phyloP scores from a whole-genome alignment of 2,329 filamentous ascomycete genomes.

The Colletotrichum musae region DNA sequence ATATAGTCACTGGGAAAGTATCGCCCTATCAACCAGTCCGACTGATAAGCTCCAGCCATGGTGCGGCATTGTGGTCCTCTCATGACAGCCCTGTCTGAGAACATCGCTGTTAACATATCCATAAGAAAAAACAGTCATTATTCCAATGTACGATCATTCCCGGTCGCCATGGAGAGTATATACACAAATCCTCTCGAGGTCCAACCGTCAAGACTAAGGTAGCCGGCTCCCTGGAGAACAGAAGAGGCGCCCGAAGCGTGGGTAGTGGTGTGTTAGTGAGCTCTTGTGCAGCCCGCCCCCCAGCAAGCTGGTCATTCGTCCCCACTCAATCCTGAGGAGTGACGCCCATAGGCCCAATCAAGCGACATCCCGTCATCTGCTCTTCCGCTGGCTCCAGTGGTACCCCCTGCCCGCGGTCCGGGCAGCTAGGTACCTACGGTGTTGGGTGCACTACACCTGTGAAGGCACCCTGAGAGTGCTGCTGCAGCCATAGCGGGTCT shows the following conservation, averaged over 20 bases:
- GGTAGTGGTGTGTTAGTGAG: constrained; percentile 19
- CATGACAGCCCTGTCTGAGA: too few relatives aligned
- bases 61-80: too few relatives aligned
- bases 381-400: constrained; percentile 19
- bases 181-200: not conserved
- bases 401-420: constrained; percentile 25
- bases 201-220: not conserved
- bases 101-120: too few relatives aligned
- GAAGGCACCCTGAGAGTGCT: too few relatives aligned
- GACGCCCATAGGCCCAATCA: constrained; percentile 29
- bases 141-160: not conserved
- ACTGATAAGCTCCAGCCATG: constrained; percentile 5
- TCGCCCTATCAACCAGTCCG: not conserved
- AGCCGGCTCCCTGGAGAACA: not conserved
- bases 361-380: constrained; percentile 32
- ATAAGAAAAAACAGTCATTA: not conserved
- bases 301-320: constrained; percentile 33
- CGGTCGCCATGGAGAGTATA: not conserved
- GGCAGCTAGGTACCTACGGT: not conserved
- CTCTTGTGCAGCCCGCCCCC: constrained; percentile 15
- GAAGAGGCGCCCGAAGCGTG: not conserved
- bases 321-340: constrained; percentile 24
- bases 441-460: too few relatives aligned
- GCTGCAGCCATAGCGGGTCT: too few relatives aligned
- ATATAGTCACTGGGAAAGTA: not conserved